Evolutionary conservation across 2,329 filamentous ascomycete genomes (phyloP), one percentile per base, ranked within the genome.

Genomic region (Salinomyces thailandicus): DNA sequence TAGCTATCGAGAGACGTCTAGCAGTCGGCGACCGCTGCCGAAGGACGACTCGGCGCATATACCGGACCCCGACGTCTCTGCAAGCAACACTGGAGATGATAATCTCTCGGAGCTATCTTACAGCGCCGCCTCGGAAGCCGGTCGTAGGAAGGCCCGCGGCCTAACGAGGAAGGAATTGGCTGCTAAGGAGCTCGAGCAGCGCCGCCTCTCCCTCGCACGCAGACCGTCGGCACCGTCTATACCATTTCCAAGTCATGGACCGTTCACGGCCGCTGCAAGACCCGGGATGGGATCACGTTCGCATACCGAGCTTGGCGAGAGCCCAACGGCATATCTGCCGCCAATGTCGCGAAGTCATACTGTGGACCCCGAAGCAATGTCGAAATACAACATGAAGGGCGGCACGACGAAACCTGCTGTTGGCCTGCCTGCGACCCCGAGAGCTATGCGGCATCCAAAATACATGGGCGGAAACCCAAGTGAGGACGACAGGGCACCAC

Each of bases 361-460:
- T 5, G 78, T 75, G 2, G 78, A 81, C 42, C 73, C 77, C 2
- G 69, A 62, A 4, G 58, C 63, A 5, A 62, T 61, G 40, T 55
- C 56, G 39, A 59, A 56, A 29, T 60, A 62, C 37, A 38, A 49
- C 32, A 57, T 51, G 26, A 64, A 63, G 2, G 18, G 18, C 15
- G 31, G 31, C 9, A 62, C 66, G 2, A 69, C 69, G 1, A 66
- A 72, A 11, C 68, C 69, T 1, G 70, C 73, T 5, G 72, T 89
- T 35, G 87, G 86, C 0, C 71, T 94, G n/a, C 86, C 89, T 11
- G 85, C 86, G 2, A 95, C 87, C 1, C 87, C 89, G 18, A 79
- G 85, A 62, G 86, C 86, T 1, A 93, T 95, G 86, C 76, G 82
- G 14, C 77, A 93, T 55, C 73, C 75, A 1, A 77, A 84, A 29